These are phyloP conservation scores for Penicillium sp. DNA, from an alignment of 2,329 filamentous ascomycete species.

Conservation along the genomic window DNA sequence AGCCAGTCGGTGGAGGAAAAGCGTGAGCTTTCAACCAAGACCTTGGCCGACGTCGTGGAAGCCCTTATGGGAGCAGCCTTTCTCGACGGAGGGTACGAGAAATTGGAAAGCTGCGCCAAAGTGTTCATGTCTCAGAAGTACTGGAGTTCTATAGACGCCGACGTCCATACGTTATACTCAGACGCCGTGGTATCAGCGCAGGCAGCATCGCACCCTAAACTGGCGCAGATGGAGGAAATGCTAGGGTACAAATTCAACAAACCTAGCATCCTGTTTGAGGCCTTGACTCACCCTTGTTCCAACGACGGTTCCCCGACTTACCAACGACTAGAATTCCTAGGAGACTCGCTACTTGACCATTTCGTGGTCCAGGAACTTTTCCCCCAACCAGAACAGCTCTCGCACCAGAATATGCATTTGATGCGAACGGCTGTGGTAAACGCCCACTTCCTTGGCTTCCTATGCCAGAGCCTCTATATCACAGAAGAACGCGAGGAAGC, in stretches of 20 bases:
- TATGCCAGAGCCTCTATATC: slow-evolving; percentile 56
- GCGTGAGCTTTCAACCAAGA: slow-evolving; percentile 65
- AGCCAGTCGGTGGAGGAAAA: slow-evolving; percentile 17
- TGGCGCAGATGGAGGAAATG: slow-evolving; percentile 55
- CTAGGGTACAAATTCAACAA: slow-evolving; percentile 70
- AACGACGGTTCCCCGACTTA: slow-evolving; percentile 53
- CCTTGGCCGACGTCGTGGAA: slow-evolving; percentile 82
- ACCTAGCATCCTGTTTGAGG: slow-evolving; percentile 67
- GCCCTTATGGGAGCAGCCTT: slow-evolving; percentile 75
- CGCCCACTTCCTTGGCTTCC: slow-evolving; percentile 71
- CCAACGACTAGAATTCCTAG: slow-evolving; percentile 82
- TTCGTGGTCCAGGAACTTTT: slow-evolving; percentile 66
- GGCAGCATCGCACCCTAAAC: slow-evolving; percentile 39
- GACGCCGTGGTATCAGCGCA: slow-evolving; percentile 32
- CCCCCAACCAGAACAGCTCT: slow-evolving; percentile 36
- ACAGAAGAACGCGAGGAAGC: slow-evolving; percentile 18
- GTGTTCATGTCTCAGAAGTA: slow-evolving; percentile 60
- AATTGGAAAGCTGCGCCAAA: slow-evolving; percentile 61
- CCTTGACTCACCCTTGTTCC: slow-evolving; percentile 72
- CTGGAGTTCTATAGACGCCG: slow-evolving; percentile 49
- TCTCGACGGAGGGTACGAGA: slow-evolving; percentile 62
- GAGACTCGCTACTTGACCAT: slow-evolving; percentile 79
- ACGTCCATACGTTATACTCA: slow-evolving; percentile 44
- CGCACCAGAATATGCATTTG: slow-evolving; percentile 66
- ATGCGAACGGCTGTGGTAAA: slow-evolving; percentile 76